Base-by-base conservation (phyloP, 2,329 filamentous ascomycete genomes). In the Diaporthe destruens region DNA sequence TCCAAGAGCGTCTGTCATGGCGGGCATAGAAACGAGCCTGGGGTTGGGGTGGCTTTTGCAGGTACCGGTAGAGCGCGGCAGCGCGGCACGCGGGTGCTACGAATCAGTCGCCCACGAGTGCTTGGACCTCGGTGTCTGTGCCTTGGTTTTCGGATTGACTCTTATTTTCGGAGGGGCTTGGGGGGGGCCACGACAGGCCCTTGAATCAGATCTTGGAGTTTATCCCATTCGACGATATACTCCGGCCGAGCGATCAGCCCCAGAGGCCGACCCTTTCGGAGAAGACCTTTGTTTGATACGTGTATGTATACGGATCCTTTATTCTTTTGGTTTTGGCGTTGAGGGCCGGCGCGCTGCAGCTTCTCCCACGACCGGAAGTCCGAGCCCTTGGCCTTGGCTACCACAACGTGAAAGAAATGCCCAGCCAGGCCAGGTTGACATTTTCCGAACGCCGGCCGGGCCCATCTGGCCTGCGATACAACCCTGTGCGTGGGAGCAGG, bases 91-190 rank as follows among this genome's bases (percentile, higher is more conserved):
- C 61, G 42, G 25, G 8, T 36, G 44, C 44, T 51, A 65, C 59
- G 61, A 65, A 65, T 65, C 61, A 51, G 61, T 34, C 61, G 18
- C 57, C 39, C 57, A 32, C 7, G 18, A 39, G 7, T 5, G 57
- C 61, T 39, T 65, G 61, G 12, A 51, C 51, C 61, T 65, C 51
- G 61, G 61, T 44, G 44, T 65, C 61, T 53, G 61, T 65, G 44
- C 61, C 44, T 65, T 65, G 44, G 44, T 65, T 65, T 65, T 65
- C 61, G 29, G 49, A 36, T 65, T 23, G 59, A 51, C 34, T 65
- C 59, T 65, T 51, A 36, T 36, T 65, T 36, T 51, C 39, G 29
- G 44, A 65, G 29, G 44, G 42, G 61, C 44, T 36, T 65, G 61
- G 36, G 61, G 36, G 61, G 61, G 51, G 18, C 61, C 61, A 51